Base-by-base conservation (phyloP, 768 basidiomycete species). In the Porpolomopsis calyptriformis region DNA sequence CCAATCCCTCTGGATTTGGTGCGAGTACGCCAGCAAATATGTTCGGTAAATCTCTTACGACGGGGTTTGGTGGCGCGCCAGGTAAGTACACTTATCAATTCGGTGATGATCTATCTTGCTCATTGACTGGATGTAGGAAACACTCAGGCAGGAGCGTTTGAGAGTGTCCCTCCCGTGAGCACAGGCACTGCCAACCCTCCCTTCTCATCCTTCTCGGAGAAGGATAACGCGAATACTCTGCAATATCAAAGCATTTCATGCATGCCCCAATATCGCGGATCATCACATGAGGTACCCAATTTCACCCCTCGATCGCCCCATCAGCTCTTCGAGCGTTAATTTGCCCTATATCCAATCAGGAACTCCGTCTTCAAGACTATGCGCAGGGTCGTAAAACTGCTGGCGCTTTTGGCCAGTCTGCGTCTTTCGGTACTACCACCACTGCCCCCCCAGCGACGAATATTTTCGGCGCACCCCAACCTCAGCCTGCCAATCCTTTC, bases 241-340 rank as follows among this genome's bases (percentile, higher is more conserved):
- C 82, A 85, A 50, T 94, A 84, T 61, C 89, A 93, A 62, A 75
- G 80, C 29, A 89, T 90, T 45, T 75, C 81, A 14, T 82, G 81
- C 51, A 87, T 84, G 73, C 84, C 84, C 12, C 72, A 73, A 14
- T 94, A 91, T 58, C 64, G 73, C 48, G 82, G 83, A 34, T 80
- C 74, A 49, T 92, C 88, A 18, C 75, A 86, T 50, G 89, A 82
- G 71, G 86, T 79, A 52, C 48, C 40, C 31, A 46, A 36, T 45
- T 29, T 12, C 19, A 40, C 11, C 22, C 23, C 31, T 20, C 16
- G 16, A 43, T 29, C 20, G n/a, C n/a, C n/a, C n/a, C n/a, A n/a
- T 22, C 27, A 24, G 6, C 18, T n/a, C 18, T 19, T 8, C 4
- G 26, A 18, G 16, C 23, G 14, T 29, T 9, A 20, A 37, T 33